Percentiles rank a stretch among this genome's conserved stretches.
Conservation (phyloP, 768 basidiomycete genomes). For the Lactarius vividus region DNA sequence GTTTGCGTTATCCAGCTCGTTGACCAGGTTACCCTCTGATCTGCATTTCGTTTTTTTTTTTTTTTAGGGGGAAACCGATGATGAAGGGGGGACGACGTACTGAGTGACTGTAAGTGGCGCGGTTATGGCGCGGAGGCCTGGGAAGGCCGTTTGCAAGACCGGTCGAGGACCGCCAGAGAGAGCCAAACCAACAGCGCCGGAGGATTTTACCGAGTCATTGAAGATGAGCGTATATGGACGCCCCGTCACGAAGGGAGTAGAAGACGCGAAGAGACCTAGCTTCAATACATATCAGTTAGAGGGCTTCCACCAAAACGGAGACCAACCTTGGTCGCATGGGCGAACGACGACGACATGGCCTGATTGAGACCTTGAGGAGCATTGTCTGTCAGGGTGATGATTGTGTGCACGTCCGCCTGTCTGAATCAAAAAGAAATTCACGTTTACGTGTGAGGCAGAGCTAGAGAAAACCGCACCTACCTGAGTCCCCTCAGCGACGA, state of each 20-base stretch:
- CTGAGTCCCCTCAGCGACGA: slow-evolving; percentile 38
- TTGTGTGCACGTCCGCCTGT: slow-evolving; percentile 31
- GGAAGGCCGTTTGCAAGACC: slow-evolving; percentile 33
- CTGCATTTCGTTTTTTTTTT: slow-evolving; percentile 36
- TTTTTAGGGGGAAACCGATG: background rate
- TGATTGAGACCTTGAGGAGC: slow-evolving; percentile 55
- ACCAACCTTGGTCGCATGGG: slow-evolving; percentile 49
- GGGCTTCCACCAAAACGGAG: background rate
- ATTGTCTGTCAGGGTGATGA: slow-evolving; percentile 58
- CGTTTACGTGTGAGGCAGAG: background rate
- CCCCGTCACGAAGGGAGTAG: slow-evolving; percentile 80
- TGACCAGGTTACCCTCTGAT: slow-evolving; percentile 71
- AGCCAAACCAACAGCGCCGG: slow-evolving; percentile 72
- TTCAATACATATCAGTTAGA: slow-evolving; percentile 32
- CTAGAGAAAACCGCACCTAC: slow-evolving; percentile 40
- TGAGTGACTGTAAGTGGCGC: slow-evolving; percentile 50
- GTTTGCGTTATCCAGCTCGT: slow-evolving; percentile 52
- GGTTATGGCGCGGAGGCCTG: slow-evolving; percentile 46
- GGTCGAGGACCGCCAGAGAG: slow-evolving; percentile 26
- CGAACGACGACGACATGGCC: slow-evolving; percentile 41
- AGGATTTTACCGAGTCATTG: slow-evolving; percentile 50
- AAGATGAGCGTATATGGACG: slow-evolving; percentile 67
- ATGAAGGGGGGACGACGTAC: slow-evolving; percentile 29
- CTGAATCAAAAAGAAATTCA: slow-evolving; percentile 17
- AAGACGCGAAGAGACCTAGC: slow-evolving; percentile 67